A percentile compares a stretch with the other conserved stretches of the same genome.
These are phyloP conservation scores for Podospora bellae-mahoneyi DNA, from an alignment of 495 filamentous ascomycete species.

Conservation along the genomic window DNA sequence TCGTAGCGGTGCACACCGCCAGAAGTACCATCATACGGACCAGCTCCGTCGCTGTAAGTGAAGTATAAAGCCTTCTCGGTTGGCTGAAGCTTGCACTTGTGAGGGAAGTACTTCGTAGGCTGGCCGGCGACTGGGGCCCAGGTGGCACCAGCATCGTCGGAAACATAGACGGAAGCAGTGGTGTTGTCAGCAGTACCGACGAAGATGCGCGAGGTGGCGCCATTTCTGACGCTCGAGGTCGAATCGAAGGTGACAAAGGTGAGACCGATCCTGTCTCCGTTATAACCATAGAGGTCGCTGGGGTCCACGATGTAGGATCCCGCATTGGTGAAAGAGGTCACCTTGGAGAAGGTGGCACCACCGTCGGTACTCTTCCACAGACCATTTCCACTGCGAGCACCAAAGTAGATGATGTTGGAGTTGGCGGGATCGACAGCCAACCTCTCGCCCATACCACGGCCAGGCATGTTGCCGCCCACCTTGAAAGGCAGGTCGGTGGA, in stretches of 20 bases:
- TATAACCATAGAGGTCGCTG: constrained; percentile 42
- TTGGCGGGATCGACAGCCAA: constrained; percentile 59
- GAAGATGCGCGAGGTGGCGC: constrained; percentile 56
- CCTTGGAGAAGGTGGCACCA: constrained; percentile 56
- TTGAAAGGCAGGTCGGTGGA: constrained; percentile 52
- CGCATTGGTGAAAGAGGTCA: constrained; percentile 53
- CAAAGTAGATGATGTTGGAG: constrained; percentile 55
- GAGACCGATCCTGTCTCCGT: constrained; percentile 50
- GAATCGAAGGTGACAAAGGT: constrained; percentile 56
- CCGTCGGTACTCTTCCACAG: constrained; percentile 59
- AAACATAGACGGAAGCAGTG: constrained; percentile 51
- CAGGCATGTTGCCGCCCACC: constrained; percentile 63
- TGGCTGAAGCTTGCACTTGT: constrained; percentile 54
- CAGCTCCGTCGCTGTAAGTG: constrained; percentile 53
- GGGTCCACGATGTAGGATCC: constrained; percentile 49
- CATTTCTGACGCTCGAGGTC: constrained; percentile 43
- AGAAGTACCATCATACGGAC: constrained; percentile 53
- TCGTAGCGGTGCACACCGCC: constrained; percentile 55
- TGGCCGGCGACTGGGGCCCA: constrained; percentile 50
- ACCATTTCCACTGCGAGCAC: constrained; percentile 58
- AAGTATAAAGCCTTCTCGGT: constrained; percentile 54
- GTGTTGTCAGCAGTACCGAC: constrained; percentile 54
- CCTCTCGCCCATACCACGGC: constrained; percentile 61
- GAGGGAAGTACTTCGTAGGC: constrained; percentile 51
- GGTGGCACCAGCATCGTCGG: constrained; percentile 51